Evolutionary conservation across 768 basidiomycete genomes (phyloP).

Genomic region (Naematelia encephala): DNA sequence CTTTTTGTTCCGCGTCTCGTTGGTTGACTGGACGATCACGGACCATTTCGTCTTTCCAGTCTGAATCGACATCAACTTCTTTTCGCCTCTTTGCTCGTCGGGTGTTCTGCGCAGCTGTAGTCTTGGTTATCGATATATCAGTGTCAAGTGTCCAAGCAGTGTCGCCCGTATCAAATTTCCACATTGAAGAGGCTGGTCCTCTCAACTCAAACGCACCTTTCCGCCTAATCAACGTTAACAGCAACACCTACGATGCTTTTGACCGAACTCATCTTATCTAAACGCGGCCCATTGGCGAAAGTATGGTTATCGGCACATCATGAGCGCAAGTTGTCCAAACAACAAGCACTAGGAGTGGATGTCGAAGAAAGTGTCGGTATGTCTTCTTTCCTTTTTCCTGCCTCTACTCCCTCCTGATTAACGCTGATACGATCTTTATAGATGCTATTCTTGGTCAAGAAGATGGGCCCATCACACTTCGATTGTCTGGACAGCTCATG

Average conservation of each 20-base stretch:
- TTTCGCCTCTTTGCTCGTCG: not conserved
- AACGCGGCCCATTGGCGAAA: constrained; percentile 87
- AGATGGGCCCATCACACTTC: constrained; percentile 79
- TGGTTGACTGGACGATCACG: not conserved
- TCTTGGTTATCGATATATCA: not conserved
- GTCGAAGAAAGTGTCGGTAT: constrained; percentile 88
- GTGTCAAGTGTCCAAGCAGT: too few species aligned
- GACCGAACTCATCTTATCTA: constrained; percentile 87
- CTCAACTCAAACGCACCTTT: not conserved
- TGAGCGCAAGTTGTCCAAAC: constrained; percentile 95
- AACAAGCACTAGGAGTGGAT: constrained; percentile 88
- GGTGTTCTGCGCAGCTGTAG: too few species aligned
- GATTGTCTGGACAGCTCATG: constrained; percentile 92
- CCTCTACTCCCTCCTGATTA: not conserved
- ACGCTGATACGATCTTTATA: constrained; percentile 21
- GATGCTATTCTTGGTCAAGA: constrained; percentile 94
- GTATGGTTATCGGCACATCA: constrained; percentile 99
- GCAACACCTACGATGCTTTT: constrained; percentile 57
- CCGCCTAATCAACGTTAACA: not conserved
- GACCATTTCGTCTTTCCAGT: not conserved
- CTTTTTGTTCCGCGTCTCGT: not conserved
- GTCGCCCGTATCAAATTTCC: too few species aligned
- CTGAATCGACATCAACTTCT: not conserved
- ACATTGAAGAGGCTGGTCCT: not conserved
- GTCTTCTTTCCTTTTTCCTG: constrained; percentile 33